A percentile compares a stretch with the other conserved stretches of the same genome.
These are phyloP conservation scores for Cladophialophora yegresii DNA, from an alignment of 2,329 filamentous ascomycete genomes.

Conservation along the genomic window DNA sequence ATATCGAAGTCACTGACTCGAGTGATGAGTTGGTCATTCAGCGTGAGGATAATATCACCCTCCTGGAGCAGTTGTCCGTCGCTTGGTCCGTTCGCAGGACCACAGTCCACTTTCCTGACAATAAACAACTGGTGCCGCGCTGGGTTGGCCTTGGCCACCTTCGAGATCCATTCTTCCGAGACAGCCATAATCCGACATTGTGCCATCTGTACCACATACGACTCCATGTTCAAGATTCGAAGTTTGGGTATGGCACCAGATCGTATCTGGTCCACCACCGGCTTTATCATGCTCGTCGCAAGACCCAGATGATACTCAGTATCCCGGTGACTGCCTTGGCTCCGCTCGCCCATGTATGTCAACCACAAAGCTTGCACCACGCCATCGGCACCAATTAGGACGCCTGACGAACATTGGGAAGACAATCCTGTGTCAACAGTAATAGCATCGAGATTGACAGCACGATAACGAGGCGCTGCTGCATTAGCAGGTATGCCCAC, in stretches of 20 bases:
- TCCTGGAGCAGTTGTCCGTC: slow-evolving; percentile 68
- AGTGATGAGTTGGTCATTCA: slow-evolving; percentile 91
- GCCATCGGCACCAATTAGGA: slow-evolving; percentile 84
- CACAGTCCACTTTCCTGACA: slow-evolving; percentile 83
- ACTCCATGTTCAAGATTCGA: slow-evolving; percentile 90
- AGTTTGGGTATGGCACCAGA: slow-evolving; percentile 75
- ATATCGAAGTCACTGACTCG: slow-evolving; percentile 89
- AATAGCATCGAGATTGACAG: slow-evolving; percentile 94
- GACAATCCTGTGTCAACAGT: slow-evolving; percentile 93
- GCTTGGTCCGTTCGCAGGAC: slow-evolving; percentile 48
- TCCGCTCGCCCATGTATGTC: slow-evolving; percentile 91
- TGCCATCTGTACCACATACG: slow-evolving; percentile 92
- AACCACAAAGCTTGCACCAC: slow-evolving; percentile 95
- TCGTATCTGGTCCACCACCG: slow-evolving; percentile 85
- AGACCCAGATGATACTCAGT: slow-evolving; percentile 96
- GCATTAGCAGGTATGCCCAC: slow-evolving; percentile 95
- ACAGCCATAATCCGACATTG: slow-evolving; percentile 97
- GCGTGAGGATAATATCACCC: slow-evolving; percentile 85
- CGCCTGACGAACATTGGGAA: slow-evolving; percentile 89
- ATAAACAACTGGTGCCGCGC: slow-evolving; percentile 97
- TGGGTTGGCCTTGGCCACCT: slow-evolving; percentile 83
- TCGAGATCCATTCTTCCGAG: slow-evolving; percentile 90
- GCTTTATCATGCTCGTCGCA: slow-evolving; percentile 81
- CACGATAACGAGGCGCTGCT: slow-evolving; percentile 86
- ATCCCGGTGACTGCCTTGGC: slow-evolving; percentile 75